These are phyloP conservation scores for Tubosaeta brunneosetosa DNA, from an alignment of 768 basidiomycete species.

Conservation along the genomic window DNA sequence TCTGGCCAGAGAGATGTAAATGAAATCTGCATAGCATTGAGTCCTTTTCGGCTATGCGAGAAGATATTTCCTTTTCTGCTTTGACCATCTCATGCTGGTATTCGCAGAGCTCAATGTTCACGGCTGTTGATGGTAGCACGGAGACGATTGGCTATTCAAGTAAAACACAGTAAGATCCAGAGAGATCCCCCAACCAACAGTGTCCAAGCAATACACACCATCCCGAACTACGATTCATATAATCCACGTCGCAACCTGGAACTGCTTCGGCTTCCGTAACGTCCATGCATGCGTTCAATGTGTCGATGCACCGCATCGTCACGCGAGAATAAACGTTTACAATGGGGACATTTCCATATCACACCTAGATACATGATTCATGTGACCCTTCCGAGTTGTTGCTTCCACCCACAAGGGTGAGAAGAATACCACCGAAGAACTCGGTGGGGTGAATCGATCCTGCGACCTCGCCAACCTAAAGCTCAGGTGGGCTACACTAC, in stretches of 20 bases:
- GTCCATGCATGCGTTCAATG: slow-evolving; percentile 28
- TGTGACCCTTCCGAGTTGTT: no score
- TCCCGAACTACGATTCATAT: slow-evolving; percentile 2
- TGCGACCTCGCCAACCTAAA: no score
- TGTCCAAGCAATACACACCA: slow-evolving; percentile 4
- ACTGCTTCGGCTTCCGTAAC: slow-evolving; percentile 23
- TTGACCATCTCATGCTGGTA: not conserved
- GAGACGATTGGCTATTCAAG: not conserved
- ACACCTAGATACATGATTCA: slow-evolving; percentile 24
- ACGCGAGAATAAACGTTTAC: slow-evolving; percentile 24
- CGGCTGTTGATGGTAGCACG: no score
- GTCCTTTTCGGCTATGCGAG: not conserved
- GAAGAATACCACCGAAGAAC: no score
- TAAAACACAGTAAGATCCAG: not conserved
- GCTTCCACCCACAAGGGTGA: no score
- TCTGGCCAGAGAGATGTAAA: not conserved
- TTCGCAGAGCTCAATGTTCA: no score
- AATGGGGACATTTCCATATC: slow-evolving; percentile 29
- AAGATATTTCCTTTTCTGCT: slow-evolving; percentile 12
- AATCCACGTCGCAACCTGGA: slow-evolving; percentile 12
- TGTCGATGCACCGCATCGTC: slow-evolving; percentile 31
- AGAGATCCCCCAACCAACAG: not conserved
- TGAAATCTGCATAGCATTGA: not conserved
- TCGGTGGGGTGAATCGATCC: no score
- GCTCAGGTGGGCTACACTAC: no score